These are phyloP conservation scores for Pisolithus marmoratus DNA, from an alignment of 768 basidiomycete species.

Conservation along the genomic window DNA sequence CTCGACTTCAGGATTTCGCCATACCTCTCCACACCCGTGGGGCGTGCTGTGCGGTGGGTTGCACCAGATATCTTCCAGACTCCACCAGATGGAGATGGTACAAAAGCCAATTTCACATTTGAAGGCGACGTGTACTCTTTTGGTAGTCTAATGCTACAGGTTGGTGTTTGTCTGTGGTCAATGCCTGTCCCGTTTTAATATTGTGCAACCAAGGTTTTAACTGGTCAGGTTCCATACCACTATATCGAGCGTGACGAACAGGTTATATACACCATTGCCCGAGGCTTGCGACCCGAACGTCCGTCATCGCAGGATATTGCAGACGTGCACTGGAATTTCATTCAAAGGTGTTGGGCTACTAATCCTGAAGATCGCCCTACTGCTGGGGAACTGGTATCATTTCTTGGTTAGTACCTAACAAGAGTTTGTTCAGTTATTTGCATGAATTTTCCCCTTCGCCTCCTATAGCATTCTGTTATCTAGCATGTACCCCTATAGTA, in stretches of 20 bases:
- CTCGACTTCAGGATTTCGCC: conserved; percentile 17
- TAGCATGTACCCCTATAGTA: not conserved
- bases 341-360: conserved; percentile 15
- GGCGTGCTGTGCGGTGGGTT: conserved; percentile 42
- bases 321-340: conserved; percentile 6
- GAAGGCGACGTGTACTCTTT: conserved; percentile 7
- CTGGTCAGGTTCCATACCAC: conserved; percentile 9
- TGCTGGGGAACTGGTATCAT: not conserved
- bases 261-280: conserved; percentile 3
- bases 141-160: conserved; percentile 25
- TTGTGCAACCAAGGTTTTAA: not conserved
- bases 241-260: conserved; percentile 8
- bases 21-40: conserved; percentile 29
- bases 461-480: not conserved
- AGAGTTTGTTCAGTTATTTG: not conserved
- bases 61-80: conserved; percentile 33
- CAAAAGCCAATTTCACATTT: not conserved
- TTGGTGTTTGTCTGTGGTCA: conserved; percentile 8
- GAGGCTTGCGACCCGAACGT: conserved; percentile 2
- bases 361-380: not conserved
- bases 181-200: conserved; percentile 6
- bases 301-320: not conserved
- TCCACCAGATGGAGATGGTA: conserved; percentile 8
- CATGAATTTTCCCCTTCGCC: not conserved
- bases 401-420: too few relatives aligned